These are phyloP conservation scores for Solanum raphanifolium DNA, from an alignment of 257 asterid genomes.

Conservation along the genomic window DNA sequence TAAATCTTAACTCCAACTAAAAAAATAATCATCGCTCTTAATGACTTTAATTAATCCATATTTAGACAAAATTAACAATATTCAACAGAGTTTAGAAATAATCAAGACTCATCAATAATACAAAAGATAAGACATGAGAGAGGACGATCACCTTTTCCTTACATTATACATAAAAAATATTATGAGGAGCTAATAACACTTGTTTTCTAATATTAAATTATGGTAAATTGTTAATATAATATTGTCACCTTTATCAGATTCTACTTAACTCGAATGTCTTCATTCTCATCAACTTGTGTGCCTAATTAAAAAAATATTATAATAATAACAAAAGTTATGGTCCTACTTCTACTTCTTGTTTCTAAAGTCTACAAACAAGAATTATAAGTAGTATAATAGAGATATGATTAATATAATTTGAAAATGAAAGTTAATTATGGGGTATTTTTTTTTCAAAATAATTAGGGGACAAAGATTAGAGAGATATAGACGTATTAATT, in stretches of 20 bases:
- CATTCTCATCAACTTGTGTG: slow-evolving; percentile 47
- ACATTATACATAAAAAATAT: background rate
- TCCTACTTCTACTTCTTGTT: slow-evolving; percentile 17
- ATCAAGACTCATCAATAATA: slow-evolving; percentile 2
- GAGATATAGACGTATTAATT: background rate
- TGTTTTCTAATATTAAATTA: slow-evolving; percentile 4
- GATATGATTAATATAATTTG: background rate
- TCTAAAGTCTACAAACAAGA: slow-evolving; percentile 5
- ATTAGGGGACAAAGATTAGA: background rate
- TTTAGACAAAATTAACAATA: background rate
- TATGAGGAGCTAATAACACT: background rate
- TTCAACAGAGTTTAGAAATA: background rate
- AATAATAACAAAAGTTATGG: background rate
- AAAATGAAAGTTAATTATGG: background rate
- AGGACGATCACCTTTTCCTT: slow-evolving; percentile 17
- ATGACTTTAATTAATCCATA: background rate
- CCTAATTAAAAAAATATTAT: background rate
- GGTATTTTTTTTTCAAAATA: background rate
- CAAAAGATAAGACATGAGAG: slow-evolving; percentile 35
- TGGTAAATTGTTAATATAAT: background rate
- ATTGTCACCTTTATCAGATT: slow-evolving; percentile 35
- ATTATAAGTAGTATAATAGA: background rate
- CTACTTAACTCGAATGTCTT: slow-evolving; percentile 57
- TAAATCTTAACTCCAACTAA: background rate
- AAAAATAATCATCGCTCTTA: background rate